Percentiles rank a stretch among this genome's conserved stretches.
Conservation (phyloP, 2,329 filamentous ascomycete genomes). For the Aspergillus sp. region DNA sequence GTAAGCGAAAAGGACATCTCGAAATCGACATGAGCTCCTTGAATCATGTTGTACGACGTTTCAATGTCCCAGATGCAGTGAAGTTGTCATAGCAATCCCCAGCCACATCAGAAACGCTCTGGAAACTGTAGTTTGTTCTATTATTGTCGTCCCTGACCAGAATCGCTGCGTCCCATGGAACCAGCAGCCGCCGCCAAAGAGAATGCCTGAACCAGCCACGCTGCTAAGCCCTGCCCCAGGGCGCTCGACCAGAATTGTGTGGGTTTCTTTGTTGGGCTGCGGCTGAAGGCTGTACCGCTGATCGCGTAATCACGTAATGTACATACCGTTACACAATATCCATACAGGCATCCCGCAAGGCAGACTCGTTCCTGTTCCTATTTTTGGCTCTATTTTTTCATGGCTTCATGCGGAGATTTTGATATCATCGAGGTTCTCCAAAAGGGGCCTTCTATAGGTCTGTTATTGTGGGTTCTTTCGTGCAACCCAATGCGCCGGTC, state of each 20-base stretch:
- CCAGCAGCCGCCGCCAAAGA: conserved; percentile 16
- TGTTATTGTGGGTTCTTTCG: conserved; percentile 58
- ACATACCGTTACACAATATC: conserved; percentile 5
- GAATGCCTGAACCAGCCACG: conserved; percentile 23
- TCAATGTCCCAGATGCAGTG: not conserved
- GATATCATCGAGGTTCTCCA: not conserved
- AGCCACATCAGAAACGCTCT: not conserved
- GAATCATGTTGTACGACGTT: not conserved
- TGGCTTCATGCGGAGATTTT: not conserved
- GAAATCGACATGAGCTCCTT: not conserved
- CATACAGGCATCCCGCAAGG: conserved; percentile 14
- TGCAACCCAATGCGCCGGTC: conserved; percentile 82
- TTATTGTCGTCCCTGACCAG: conserved; percentile 13
- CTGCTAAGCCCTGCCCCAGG: conserved; percentile 22
- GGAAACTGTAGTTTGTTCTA: not conserved
- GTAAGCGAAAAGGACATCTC: not conserved
- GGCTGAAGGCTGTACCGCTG: conserved; percentile 24
- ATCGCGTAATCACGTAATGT: conserved; percentile 13
- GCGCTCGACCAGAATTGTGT: conserved; percentile 12
- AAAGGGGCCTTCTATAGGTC: conserved; percentile 1
- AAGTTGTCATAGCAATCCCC: not conserved
- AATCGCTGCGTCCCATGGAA: conserved; percentile 9
- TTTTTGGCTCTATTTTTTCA: conserved; percentile 5
- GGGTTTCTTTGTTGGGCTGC: conserved; percentile 23
- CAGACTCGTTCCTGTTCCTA: conserved; percentile 13